Evolutionary conservation across 768 basidiomycete genomes (phyloP), one percentile per base, ranked within the genome.

Genomic region (Mycena epipterygia): DNA sequence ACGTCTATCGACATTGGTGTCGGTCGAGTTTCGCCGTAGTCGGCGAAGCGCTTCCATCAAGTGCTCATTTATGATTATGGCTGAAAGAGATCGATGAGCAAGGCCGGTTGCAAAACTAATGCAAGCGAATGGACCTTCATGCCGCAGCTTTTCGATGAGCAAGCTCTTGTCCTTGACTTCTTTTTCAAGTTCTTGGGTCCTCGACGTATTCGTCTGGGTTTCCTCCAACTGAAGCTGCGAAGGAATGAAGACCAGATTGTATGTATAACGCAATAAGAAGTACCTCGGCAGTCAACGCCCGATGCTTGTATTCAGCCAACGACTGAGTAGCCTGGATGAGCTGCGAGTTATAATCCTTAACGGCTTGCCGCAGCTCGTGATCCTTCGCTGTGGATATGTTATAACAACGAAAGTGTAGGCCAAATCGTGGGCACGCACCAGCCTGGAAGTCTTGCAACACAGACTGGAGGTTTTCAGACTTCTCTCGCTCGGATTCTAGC

Each of bases 1-100:
- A 16, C 96, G 91, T 58, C 95, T 85, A 79, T 99, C 97, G 30
- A 99, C 97, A 74, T 95, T 98, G 52, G 90, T 95, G 72, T 95
- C 97, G 9, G 94, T 89, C 0, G 95, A 91, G 68, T 91, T 94
- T 73, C 92, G 92, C 52, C 95, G 91, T 57, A 99, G 87, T 27
- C 98, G 92, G 16, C 97, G 94, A n/a, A 99, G 89, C 4, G 98
- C 98, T 81, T 99, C 97, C 76, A 96, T 98, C 14, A 99, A 86
- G 76, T 99, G 98, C 77, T 99, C 98, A 74, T 99, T 99, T 78
- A 97, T 91, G 68, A 98, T 97, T 17, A 99, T 96, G 58, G 93
- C 97, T 97, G 73, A 16, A 71, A 25, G 42, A 12, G 37, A n/a
- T 29, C 30, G 30, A 61, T 49, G 37, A 73, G 64, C 32, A 52